These are phyloP conservation scores for Skeletonema potamos DNA, from an alignment of 108 stramenopile species.

Conservation along the genomic window DNA sequence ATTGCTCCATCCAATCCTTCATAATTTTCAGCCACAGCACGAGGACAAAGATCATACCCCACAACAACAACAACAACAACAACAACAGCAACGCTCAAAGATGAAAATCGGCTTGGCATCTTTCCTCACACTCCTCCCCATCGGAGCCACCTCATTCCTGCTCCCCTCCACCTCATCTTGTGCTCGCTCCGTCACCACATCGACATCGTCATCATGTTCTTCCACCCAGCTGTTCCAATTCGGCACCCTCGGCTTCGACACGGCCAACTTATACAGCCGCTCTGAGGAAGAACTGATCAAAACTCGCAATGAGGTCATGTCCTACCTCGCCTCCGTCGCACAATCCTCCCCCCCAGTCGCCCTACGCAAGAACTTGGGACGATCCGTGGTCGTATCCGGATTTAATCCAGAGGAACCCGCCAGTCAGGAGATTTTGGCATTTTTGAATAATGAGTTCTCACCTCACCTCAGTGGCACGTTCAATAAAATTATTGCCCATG, in stretches of 20 bases:
- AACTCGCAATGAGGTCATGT: constrained; percentile 7
- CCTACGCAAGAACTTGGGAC: constrained; percentile 33
- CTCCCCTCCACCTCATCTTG: not conserved
- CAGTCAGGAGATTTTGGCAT: constrained; percentile 71
- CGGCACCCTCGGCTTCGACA: constrained; percentile 39
- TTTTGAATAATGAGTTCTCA: constrained; percentile 82
- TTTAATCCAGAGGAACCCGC: constrained; percentile 53
- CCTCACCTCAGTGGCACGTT: constrained; percentile 57
- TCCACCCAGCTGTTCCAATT: constrained; percentile 22
- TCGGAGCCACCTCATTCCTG: not conserved
- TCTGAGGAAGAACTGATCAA: constrained; percentile 13
- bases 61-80: not conserved
- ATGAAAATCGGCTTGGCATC: not conserved
- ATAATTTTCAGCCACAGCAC: not conserved
- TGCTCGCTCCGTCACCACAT: not conserved
- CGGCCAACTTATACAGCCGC: constrained; percentile 20
- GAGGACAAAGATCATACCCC: not conserved
- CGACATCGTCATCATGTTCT: not conserved
- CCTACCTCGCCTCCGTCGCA: constrained; percentile 6
- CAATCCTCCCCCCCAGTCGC: not conserved
- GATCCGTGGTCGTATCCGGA: constrained; percentile 33
- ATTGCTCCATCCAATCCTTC: not conserved
- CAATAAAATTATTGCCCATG: constrained; percentile 82
- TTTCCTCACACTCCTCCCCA: not conserved
- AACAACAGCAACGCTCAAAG: not conserved